Percentiles rank a stretch among this genome's conserved stretches.
phyloP scores from a whole-genome alignment of 179 eudicot species.

The Spergularia azorica region DNA sequence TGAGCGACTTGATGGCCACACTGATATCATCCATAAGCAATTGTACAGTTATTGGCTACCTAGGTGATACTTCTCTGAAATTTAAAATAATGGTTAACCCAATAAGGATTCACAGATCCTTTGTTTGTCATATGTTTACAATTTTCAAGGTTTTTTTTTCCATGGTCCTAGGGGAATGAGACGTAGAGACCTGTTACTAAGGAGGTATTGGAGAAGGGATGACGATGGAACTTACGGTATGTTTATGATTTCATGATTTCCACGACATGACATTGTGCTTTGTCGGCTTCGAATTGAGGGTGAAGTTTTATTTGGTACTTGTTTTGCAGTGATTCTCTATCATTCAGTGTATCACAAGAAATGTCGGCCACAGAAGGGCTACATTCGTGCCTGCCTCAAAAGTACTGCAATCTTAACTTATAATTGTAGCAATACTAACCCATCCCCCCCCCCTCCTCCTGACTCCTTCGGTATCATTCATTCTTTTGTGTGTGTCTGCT shows the following conservation, averaged over 20 bases:
- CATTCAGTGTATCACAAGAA: slow-evolving; percentile 56
- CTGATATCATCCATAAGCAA: slow-evolving; percentile 49
- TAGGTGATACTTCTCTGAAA: slow-evolving; percentile 28
- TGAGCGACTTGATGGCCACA: slow-evolving; percentile 51
- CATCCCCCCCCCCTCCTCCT: not conserved
- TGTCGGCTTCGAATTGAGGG: not conserved
- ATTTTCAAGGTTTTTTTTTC: not conserved
- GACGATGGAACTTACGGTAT: slow-evolving; percentile 54
- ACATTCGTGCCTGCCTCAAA: slow-evolving; percentile 50
- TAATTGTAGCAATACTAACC: not conserved
- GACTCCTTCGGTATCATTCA: not conserved
- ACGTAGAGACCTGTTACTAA: slow-evolving; percentile 44
- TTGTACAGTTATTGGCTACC: slow-evolving; percentile 44
- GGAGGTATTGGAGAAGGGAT: slow-evolving; percentile 56
- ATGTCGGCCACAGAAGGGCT: slow-evolving; percentile 43
- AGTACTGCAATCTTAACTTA: slow-evolving; percentile 37
- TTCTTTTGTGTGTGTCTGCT: slow-evolving; percentile 2
- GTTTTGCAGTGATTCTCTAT: slow-evolving; percentile 43
- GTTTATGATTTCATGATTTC: not conserved
- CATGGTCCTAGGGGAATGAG: slow-evolving; percentile 42
- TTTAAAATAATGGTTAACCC: not conserved
- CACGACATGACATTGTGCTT: not conserved
- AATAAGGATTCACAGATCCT: not conserved
- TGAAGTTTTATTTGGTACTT: slow-evolving; percentile 12
- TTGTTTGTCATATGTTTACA: not conserved